Evolutionary conservation across 1,284 basidiomycete species (phyloP).

Genomic region (Xanthoconium separans): DNA sequence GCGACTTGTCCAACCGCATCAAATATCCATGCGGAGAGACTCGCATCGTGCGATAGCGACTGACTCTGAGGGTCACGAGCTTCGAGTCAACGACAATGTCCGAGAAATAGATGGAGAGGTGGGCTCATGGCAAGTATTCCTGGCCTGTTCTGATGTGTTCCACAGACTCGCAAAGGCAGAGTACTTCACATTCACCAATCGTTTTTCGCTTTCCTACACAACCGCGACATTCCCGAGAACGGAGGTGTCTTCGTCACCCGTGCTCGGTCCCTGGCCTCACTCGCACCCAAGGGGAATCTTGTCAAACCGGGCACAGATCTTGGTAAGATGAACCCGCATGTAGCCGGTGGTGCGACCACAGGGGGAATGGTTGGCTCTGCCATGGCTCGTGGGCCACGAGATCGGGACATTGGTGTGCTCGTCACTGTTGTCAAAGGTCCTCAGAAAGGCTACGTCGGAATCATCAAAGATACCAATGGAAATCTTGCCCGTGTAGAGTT

Average conservation of each 20-base stretch:
- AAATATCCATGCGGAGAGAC: constrained; percentile 90
- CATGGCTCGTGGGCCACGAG: constrained; percentile 72
- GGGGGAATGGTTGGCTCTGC: constrained; percentile 82
- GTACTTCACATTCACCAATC: constrained; percentile 96
- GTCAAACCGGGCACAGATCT: constrained; percentile 72
- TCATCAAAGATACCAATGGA: constrained; percentile 95
- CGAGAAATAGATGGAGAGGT: constrained; percentile 93
- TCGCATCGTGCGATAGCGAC: constrained; percentile 85
- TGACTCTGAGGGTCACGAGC: constrained; percentile 84
- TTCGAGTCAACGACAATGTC: constrained; percentile 87
- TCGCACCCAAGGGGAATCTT: constrained; percentile 81
- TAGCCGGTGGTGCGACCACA: constrained; percentile 56
- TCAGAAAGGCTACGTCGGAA: constrained; percentile 89
- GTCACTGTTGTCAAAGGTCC: constrained; percentile 87
- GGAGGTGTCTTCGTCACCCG: constrained; percentile 93
- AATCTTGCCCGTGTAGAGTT: constrained; percentile 88
- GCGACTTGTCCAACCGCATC: constrained; percentile 89
- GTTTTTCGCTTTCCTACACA: constrained; percentile 92
- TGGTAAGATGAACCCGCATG: constrained; percentile 94
- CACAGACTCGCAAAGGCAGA: constrained; percentile 82
- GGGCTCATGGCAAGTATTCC: constrained; percentile 23
- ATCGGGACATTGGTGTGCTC: constrained; percentile 79
- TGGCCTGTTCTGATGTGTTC: constrained; percentile 4
- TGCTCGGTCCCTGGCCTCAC: constrained; percentile 73
- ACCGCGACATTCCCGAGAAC: constrained; percentile 88